phyloP scores from a whole-genome alignment of 257 asterid genomes.

The Solanum pinnatisectum region DNA sequence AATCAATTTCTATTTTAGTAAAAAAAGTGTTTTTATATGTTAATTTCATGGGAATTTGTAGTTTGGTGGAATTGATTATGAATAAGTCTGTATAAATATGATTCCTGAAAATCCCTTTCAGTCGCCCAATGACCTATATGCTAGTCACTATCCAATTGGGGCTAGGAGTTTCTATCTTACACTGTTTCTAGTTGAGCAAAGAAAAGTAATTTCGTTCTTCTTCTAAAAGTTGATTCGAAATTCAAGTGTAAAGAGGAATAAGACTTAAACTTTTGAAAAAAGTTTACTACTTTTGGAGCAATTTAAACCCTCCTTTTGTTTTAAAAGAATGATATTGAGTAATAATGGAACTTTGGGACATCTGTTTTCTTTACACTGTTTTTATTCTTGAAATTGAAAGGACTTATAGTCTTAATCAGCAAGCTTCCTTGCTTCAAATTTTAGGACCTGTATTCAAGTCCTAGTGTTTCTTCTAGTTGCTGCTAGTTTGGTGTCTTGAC shows the following conservation, averaged over 20 bases:
- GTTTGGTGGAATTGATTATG: neutral
- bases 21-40: neutral
- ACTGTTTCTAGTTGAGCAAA: neutral
- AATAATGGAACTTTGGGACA: neutral
- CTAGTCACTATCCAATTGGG: neutral
- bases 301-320: neutral
- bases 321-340: neutral
- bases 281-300: neutral
- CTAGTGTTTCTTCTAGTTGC: neutral
- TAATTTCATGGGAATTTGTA: neutral
- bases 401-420: neutral
- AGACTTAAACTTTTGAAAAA: neutral
- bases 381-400: neutral
- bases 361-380: neutral
- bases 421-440: neutral
- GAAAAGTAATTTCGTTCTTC: neutral
- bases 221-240: neutral
- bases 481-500: neutral
- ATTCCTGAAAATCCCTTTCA: neutral
- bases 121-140: neutral
- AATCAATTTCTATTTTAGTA: neutral
- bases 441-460: neutral
- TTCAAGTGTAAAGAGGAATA: neutral
- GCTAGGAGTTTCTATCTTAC: neutral
- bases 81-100: neutral